A percentile compares a stretch with the other conserved stretches of the same genome.
These are phyloP conservation scores for Amanita phalloides DNA, from an alignment of 768 basidiomycete genomes.

Conservation along the genomic window DNA sequence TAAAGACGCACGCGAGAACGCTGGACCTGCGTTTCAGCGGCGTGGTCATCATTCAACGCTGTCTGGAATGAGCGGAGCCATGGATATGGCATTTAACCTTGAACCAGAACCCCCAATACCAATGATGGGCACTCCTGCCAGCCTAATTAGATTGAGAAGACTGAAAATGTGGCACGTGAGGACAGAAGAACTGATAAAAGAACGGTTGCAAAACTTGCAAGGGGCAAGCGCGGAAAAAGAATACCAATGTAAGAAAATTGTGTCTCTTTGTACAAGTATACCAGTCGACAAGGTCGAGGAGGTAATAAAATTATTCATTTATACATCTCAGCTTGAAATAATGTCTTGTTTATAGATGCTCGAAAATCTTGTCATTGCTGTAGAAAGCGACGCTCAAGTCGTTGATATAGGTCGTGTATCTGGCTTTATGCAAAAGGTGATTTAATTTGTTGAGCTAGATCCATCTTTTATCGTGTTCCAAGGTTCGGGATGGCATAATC, in stretches of 20 bases:
- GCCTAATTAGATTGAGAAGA: constrained; percentile 61
- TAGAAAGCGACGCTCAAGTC: constrained; percentile 79
- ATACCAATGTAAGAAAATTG: constrained; percentile 84
- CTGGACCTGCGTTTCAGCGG: constrained; percentile 60
- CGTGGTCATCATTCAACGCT: constrained; percentile 60
- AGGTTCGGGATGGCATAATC: constrained; percentile 58
- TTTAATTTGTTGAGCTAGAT: constrained; percentile 6
- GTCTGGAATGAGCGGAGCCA: constrained; percentile 49
- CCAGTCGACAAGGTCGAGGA: constrained; percentile 84
- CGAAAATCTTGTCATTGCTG: constrained; percentile 73
- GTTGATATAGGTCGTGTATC: constrained; percentile 81
- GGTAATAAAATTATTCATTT: constrained; percentile 28
- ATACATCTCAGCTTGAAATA: constrained; percentile 8
- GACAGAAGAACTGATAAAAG: constrained; percentile 63
- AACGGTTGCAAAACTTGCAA: constrained; percentile 58
- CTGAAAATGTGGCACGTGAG: constrained; percentile 78
- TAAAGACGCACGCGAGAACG: constrained; percentile 25
- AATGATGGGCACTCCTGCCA: constrained; percentile 40
- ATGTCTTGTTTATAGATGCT: constrained; percentile 48
- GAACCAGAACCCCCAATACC: constrained; percentile 72
- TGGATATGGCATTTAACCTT: constrained; percentile 52
- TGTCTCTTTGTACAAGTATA: constrained; percentile 81
- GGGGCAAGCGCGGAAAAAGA: constrained; percentile 83
- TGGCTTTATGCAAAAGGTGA: constrained; percentile 84
- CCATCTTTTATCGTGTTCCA: background rate